A percentile compares a stretch with the other conserved stretches of the same genome.
These are phyloP conservation scores for Penicillium sp. DNA, from an alignment of 2,329 filamentous ascomycete genomes.

Conservation along the genomic window DNA sequence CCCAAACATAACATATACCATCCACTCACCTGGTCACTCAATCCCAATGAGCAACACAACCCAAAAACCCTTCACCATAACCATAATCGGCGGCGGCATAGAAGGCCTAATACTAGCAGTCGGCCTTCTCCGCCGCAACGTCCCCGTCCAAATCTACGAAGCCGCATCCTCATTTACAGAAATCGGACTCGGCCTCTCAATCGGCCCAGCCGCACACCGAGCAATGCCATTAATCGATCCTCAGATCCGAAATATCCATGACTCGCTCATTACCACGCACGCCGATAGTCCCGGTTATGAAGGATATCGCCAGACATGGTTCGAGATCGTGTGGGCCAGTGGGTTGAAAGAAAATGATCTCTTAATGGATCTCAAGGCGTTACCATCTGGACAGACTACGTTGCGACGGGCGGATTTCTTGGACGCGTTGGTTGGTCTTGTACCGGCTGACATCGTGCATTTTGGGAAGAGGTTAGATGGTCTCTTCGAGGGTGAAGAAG, in stretches of 20 bases:
- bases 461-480: constrained; percentile 33
- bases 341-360: constrained; percentile 22
- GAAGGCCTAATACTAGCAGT: constrained; percentile 54
- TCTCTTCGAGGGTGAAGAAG: constrained; percentile 14
- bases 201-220: constrained; percentile 53
- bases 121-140: constrained; percentile 45
- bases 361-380: constrained; percentile 29
- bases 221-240: constrained; percentile 54
- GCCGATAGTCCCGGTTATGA: constrained; percentile 33
- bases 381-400: constrained; percentile 31
- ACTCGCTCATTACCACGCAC: constrained; percentile 32
- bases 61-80: constrained; percentile 42
- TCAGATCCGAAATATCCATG: constrained; percentile 28
- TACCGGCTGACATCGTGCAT: constrained; percentile 28
- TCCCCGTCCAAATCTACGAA: constrained; percentile 54
- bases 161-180: constrained; percentile 52
- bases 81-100: constrained; percentile 58
- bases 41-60: neutral
- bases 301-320: constrained; percentile 21
- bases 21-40: neutral
- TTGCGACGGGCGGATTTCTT: constrained; percentile 34
- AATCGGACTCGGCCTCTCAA: constrained; percentile 55
- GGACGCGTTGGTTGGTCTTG: constrained; percentile 28
- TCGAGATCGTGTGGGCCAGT: constrained; percentile 29
- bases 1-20: neutral